Conservation (phyloP, 2,329 filamentous ascomycete species). For the Cladobotryum mycophilum region DNA sequence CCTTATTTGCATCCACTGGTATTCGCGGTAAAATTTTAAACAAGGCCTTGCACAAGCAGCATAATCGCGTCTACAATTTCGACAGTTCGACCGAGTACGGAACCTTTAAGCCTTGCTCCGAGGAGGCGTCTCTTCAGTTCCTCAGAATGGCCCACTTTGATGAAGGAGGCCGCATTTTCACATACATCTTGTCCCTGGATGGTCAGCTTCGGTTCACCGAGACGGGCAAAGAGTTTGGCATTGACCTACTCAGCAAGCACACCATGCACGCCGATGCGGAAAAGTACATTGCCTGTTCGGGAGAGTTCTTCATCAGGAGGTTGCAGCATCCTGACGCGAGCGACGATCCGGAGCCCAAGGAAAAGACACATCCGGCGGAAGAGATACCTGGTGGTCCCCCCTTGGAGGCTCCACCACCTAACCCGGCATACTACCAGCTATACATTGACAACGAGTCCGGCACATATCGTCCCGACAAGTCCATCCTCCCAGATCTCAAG, state of each 20-base stretch:
- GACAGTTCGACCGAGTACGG: slow-evolving; percentile 70
- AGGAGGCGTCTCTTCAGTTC: slow-evolving; percentile 70
- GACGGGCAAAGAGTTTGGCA: slow-evolving; percentile 90
- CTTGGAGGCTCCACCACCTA: slow-evolving; percentile 33
- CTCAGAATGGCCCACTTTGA: slow-evolving; percentile 82
- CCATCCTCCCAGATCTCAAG: slow-evolving; percentile 64
- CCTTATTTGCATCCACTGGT: slow-evolving; percentile 77
- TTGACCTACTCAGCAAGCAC: slow-evolving; percentile 89
- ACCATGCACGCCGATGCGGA: slow-evolving; percentile 94
- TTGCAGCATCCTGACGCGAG: slow-evolving; percentile 44
- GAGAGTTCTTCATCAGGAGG: slow-evolving; percentile 84
- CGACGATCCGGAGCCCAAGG: slow-evolving; percentile 35
- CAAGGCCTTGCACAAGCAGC: slow-evolving; percentile 83
- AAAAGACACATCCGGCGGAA: slow-evolving; percentile 46
- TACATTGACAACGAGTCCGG: slow-evolving; percentile 94
- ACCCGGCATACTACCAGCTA: slow-evolving; percentile 66
- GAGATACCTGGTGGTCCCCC: slow-evolving; percentile 44
- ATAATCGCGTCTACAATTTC: slow-evolving; percentile 83
- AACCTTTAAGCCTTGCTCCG: slow-evolving; percentile 56
- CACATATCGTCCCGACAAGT: slow-evolving; percentile 82
- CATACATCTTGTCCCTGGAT: slow-evolving; percentile 85
- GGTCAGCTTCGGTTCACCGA: slow-evolving; percentile 86
- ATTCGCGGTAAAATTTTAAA: slow-evolving; percentile 75
- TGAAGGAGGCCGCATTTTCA: slow-evolving; percentile 79
- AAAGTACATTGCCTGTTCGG: slow-evolving; percentile 84